Conservation (phyloP, 1,284 basidiomycete species). For the Irpex sp. region DNA sequence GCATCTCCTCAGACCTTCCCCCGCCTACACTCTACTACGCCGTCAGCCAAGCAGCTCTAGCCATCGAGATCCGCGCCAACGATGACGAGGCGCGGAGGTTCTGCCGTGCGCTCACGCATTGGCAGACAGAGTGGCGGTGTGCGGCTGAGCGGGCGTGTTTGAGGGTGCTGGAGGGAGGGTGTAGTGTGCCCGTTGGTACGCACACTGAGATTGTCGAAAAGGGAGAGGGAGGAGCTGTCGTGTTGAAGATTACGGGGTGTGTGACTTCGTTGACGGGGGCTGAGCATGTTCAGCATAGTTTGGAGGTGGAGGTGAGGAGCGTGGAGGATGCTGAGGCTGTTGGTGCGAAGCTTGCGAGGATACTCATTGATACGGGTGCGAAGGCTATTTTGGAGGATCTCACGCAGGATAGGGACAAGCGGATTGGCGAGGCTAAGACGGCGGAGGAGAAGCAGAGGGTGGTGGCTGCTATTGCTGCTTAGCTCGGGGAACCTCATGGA, state of each 20-base stretch:
- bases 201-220: slow-evolving; percentile 43
- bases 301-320: slow-evolving; percentile 49
- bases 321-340: slow-evolving; percentile 61
- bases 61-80: slow-evolving; percentile 77
- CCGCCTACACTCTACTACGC: slow-evolving; percentile 82
- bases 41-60: slow-evolving; percentile 93
- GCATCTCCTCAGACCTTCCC: slow-evolving; percentile 74
- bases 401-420: slow-evolving; percentile 54
- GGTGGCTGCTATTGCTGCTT: slow-evolving; percentile 13
- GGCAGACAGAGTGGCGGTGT: slow-evolving; percentile 71
- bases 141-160: slow-evolving; percentile 85
- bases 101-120: slow-evolving; percentile 67
- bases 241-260: slow-evolving; percentile 66
- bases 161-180: slow-evolving; percentile 89
- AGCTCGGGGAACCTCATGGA: background rate
- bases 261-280: slow-evolving; percentile 79
- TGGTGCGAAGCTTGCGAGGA: slow-evolving; percentile 60
- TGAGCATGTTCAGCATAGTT: slow-evolving; percentile 62
- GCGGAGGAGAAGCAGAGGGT: slow-evolving; percentile 15
- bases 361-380: slow-evolving; percentile 66
- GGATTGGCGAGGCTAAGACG: slow-evolving; percentile 42
- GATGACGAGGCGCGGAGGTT: slow-evolving; percentile 60
- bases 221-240: slow-evolving; percentile 25
- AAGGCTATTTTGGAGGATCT: slow-evolving; percentile 77
- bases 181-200: slow-evolving; percentile 95